Evolutionary conservation across 2,329 filamentous ascomycete species (phyloP), one percentile per base, ranked within the genome.

Genomic region (Camillea tinctor): DNA sequence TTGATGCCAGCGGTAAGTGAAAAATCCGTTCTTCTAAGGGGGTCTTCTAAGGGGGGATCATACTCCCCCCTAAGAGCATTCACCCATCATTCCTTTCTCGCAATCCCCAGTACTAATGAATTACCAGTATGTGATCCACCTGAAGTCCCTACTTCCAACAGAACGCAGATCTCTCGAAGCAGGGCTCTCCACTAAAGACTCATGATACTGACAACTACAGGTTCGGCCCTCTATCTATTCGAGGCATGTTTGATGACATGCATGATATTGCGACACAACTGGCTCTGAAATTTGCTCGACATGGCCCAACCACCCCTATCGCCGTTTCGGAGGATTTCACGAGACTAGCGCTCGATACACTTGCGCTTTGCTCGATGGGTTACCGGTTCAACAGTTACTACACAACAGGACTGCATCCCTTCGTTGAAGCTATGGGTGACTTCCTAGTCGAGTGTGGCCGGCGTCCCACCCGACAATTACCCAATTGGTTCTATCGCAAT

Each of bases 371-470:
- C 71, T 79, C 85, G n/a, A 89, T 91, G 85, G 84, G 84, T 44
- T 88, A 81, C 60, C 85, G 89, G 19, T 92, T 92, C 80, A 92
- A 92, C 74, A 88, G 84, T 1, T 92, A 88, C 73, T 93, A 92
- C 69, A 80, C 80, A 24, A 83, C 90, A 15, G 79, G 85, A 8
- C 76, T 89, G 71, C 90, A 93, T 65, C 88, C 89, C 0, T 92
- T 93, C 66, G 80, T 92, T 48, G 72, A 80, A 51, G 84, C 87
- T 36, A 91, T 92, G 89, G 79, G 80, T 1, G 80, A 80, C n/a
- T 84, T 89, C 57, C 76, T 93, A 1, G 68, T 73, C 13, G 86
- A 88, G 62, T 83, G 80, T 5, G 84, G 82, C 30, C 76, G 74
- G 8, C 80, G 85, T 30, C 73, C 80, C 11, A 75, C 74, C 60